Evolutionary conservation across 352 stramenopile species (phyloP).

Genomic region (Pythium rishiriense): DNA sequence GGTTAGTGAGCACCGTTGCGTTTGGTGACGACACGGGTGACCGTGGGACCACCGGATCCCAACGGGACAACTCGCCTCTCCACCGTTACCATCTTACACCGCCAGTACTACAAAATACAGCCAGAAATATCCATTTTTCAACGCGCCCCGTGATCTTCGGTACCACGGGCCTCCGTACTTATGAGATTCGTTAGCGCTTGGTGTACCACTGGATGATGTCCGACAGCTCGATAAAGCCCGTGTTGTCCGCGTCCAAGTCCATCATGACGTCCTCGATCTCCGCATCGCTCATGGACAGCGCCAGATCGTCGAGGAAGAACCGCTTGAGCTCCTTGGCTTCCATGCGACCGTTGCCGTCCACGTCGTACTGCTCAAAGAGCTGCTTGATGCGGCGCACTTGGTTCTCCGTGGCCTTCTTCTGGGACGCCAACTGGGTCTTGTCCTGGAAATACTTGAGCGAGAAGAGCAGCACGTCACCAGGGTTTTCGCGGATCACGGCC

Average conservation of each 20-base stretch:
- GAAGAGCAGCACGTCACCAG: conserved; percentile 76
- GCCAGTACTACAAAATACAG: too few relatives aligned
- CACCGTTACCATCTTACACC: too few relatives aligned
- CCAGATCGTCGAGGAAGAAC: conserved; percentile 69
- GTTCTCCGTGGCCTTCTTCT: conserved; percentile 63
- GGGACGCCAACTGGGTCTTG: conserved; percentile 57
- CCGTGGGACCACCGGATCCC: too few relatives aligned
- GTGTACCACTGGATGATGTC: conserved; percentile 86
- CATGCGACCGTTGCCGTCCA: conserved; percentile 81
- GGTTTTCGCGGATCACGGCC: conserved; percentile 80
- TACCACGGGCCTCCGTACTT: neutral
- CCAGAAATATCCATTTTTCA: too few relatives aligned
- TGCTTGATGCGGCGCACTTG: conserved; percentile 68
- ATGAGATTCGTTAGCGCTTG: conserved; percentile 37
- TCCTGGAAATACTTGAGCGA: conserved; percentile 88
- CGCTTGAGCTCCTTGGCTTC: conserved; percentile 67
- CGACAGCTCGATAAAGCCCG: conserved; percentile 78
- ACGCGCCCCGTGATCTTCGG: too few relatives aligned
- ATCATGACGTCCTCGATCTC: conserved; percentile 69
- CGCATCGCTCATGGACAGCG: conserved; percentile 49
- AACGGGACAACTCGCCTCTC: too few relatives aligned
- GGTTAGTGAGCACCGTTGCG: neutral
- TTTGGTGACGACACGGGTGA: too few relatives aligned
- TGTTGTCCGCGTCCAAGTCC: conserved; percentile 72
- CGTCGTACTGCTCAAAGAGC: conserved; percentile 79